phyloP scores from a whole-genome alignment of 2,329 filamentous ascomycete species.

The Zymoseptoria tritici region DNA sequence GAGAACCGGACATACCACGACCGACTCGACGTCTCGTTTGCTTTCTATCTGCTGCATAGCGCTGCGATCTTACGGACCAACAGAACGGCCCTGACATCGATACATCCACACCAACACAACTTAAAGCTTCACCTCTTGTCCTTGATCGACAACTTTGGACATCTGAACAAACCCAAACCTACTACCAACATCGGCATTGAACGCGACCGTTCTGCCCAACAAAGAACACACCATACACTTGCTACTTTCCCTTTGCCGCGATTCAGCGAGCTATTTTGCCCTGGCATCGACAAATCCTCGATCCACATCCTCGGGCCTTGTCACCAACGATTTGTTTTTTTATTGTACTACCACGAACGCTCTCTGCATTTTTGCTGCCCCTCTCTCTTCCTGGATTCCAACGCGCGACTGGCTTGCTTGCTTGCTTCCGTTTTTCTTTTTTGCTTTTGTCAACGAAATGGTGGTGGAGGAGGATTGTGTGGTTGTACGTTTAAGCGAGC shows the following conservation, averaged over 20 bases:
- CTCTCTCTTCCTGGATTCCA: neutral
- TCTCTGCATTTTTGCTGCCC: too few species aligned
- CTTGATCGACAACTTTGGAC: neutral
- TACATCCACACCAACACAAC: neutral
- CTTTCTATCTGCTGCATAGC: constrained; percentile 9
- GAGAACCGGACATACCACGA: neutral
- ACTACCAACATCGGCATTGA: neutral
- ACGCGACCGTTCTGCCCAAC: neutral
- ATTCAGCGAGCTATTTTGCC: neutral
- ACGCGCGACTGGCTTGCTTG: neutral
- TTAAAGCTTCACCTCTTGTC: neutral
- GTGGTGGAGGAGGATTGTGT: neutral
- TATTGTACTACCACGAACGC: neutral
- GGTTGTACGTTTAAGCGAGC: neutral
- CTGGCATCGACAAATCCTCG: neutral
- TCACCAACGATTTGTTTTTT: neutral
- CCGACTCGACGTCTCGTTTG: constrained; percentile 4
- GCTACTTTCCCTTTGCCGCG: neutral
- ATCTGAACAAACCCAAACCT: neutral
- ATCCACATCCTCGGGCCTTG: neutral
- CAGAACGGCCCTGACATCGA: neutral
- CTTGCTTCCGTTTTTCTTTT: neutral
- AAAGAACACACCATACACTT: neutral
- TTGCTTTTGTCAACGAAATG: neutral
- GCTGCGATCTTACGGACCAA: constrained; percentile 8